Percentiles rank a stretch among this genome's conserved stretches.
These are phyloP conservation scores for Phlebopus sp. DNA, from an alignment of 1,284 basidiomycete genomes.

Conservation along the genomic window DNA sequence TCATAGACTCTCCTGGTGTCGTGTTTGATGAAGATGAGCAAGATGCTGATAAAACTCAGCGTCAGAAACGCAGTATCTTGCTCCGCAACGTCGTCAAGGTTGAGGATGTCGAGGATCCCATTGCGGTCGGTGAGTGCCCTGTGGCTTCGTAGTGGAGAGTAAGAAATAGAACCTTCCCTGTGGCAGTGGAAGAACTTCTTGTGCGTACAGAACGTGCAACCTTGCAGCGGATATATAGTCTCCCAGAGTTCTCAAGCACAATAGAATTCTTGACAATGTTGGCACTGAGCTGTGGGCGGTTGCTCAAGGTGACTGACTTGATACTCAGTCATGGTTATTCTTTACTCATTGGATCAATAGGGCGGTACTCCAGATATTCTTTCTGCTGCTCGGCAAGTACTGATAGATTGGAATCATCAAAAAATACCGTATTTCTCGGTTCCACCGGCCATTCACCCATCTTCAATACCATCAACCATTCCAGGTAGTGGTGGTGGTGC, in stretches of 20 bases:
- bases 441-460: conserved; percentile 78
- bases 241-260: conserved; percentile 70
- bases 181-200: conserved; percentile 80
- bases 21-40: conserved; percentile 79
- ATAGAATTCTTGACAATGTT: conserved; percentile 91
- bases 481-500: conserved; percentile 13
- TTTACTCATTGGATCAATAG: conserved; percentile 33
- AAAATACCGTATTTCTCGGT: conserved; percentile 88
- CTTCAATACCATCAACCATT: conserved; percentile 61
- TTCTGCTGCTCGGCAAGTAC: conserved; percentile 78
- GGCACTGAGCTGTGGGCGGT: conserved; percentile 80
- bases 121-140: conserved; percentile 69
- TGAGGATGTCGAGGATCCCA: conserved; percentile 89
- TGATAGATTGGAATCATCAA: conserved; percentile 95
- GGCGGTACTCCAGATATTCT: conserved; percentile 92
- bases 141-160: neutral
- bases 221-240: conserved; percentile 80
- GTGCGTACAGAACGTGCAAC: conserved; percentile 63
- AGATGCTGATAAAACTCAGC: conserved; percentile 46
- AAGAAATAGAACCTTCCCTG: neutral
- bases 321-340: neutral
- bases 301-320: conserved; percentile 64
- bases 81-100: conserved; percentile 93
- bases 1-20: conserved; percentile 96
- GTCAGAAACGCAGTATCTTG: conserved; percentile 65